Base-by-base conservation (phyloP, 2,329 filamentous ascomycete species). In the Fusarium zealandicum region DNA sequence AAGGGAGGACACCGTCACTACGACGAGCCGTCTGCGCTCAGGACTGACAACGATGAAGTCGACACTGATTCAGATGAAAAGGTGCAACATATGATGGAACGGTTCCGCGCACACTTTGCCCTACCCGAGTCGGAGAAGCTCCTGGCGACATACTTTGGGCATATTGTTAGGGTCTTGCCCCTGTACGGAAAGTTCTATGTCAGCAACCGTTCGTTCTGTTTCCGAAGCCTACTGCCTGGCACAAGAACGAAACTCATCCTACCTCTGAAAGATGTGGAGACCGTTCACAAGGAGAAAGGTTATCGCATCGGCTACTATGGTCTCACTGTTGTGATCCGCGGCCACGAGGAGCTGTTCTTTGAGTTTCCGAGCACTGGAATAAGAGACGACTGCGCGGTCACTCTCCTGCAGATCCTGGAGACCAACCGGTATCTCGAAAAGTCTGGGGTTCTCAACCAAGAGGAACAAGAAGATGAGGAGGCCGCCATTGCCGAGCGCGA, bases 161-260 rank as follows among this genome's bases (percentile, higher is more conserved):
- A 90, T 69, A 81, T 98, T n/a, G 86, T 96, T 65, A 87, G 93
- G 3, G 91, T 96, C 1, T 75, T 98, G 25, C 95, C 95, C 3
- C 81, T 98, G 2, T 98, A 97, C 67, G 95, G 95, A 65, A 99
- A 98, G 75, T 90, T 98, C 28, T 99, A 99, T 74, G 88, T 98
- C 63, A 93, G 95, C 69, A 87, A 92, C 63, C 85, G 85, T 17
- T 89, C 88, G 52, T 90, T 98, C 61, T 99, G 95, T 76, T 99
- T 96, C 75, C 89, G 95, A 51, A 97, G 93, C 70, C 78, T 98
- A 45, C 79, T 97, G 30, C 92, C 91, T 1, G 93, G 92, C 1
- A 96, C 92, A 3, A 86, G 92, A 50, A 97, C 93, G 0, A 98
- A 97, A 75, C 80, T 98, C 63, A 93, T 98, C 47, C 81, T 98